A percentile compares a stretch with the other conserved stretches of the same genome.
Conservation (phyloP, 176 grass and related monocot species). For the Phyllostachys edulis region DNA sequence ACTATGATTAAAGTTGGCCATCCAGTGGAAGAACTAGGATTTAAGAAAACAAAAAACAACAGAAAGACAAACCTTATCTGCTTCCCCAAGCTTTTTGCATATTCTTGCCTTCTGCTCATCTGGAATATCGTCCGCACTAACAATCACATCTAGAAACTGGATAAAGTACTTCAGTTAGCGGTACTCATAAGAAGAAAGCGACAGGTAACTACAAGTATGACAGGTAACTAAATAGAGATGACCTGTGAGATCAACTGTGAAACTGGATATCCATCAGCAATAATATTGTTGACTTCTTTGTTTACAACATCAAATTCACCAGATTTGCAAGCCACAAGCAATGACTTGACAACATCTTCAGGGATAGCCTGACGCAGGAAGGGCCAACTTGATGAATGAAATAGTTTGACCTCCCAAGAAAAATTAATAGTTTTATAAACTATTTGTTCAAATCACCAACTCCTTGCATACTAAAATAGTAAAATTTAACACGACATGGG, state of each 20-base stretch:
- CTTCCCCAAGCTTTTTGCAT: constrained; percentile 91
- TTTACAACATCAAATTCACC: constrained; percentile 86
- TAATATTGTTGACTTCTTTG: constrained; percentile 90
- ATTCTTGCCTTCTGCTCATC: constrained; percentile 94
- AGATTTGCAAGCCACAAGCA: constrained; percentile 79
- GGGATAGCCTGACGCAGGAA: constrained; percentile 77
- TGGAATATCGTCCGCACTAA: constrained; percentile 66
- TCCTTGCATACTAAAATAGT: constrained; percentile 1
- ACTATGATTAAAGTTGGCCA: constrained; percentile 1
- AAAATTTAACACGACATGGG: not conserved
- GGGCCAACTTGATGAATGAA: constrained; percentile 14
- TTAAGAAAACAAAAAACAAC: constrained; percentile 10
- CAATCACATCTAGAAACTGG: constrained; percentile 84
- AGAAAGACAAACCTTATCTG: constrained; percentile 82
- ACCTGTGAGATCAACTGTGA: constrained; percentile 92
- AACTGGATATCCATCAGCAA: constrained; percentile 94
- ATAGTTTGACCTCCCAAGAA: not conserved
- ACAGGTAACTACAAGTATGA: constrained; percentile 6
- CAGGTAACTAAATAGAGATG: constrained; percentile 5
- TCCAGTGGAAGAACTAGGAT: not conserved
- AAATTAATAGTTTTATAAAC: constrained; percentile 10
- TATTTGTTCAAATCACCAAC: constrained; percentile 10
- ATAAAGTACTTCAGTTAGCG: constrained; percentile 37
- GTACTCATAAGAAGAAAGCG: constrained; percentile 23
- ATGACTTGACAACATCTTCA: constrained; percentile 68